These are phyloP conservation scores for Neurospora sp. DNA, from an alignment of 495 filamentous ascomycete genomes.

Conservation along the genomic window DNA sequence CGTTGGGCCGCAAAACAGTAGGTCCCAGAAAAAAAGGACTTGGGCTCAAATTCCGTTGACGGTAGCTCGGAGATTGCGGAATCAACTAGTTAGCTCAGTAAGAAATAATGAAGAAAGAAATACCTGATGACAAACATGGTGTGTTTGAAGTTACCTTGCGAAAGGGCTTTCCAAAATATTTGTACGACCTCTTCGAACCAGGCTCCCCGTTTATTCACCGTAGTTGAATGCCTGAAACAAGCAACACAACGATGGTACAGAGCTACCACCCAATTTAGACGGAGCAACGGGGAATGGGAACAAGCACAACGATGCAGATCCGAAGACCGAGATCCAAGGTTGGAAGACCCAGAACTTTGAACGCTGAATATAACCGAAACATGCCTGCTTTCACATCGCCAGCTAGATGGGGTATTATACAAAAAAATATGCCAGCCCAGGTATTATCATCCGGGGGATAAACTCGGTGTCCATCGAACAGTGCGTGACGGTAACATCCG, in stretches of 20 bases:
- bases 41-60: not conserved
- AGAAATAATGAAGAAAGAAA: not conserved
- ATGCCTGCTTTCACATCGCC: slow-evolving; percentile 5
- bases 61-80: not conserved
- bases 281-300: not conserved
- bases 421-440: slow-evolving; percentile 15
- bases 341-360: not conserved
- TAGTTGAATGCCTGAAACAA: not conserved
- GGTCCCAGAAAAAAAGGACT: not conserved
- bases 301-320: not conserved
- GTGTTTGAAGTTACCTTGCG: not conserved
- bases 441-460: slow-evolving; percentile 3
- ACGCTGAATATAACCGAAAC: not conserved
- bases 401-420: slow-evolving; percentile 25
- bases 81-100: not conserved
- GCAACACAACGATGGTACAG: not conserved
- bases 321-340: not conserved
- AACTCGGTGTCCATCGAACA: not conserved
- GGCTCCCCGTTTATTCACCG: not conserved
- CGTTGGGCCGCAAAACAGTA: not conserved
- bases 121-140: not conserved
- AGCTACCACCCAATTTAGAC: not conserved
- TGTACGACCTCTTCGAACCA: not conserved
- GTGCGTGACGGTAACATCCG: not conserved
- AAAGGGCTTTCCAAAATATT: not conserved